phyloP scores from a whole-genome alignment of 208 protist species.

The Phytomonas sp. region DNA sequence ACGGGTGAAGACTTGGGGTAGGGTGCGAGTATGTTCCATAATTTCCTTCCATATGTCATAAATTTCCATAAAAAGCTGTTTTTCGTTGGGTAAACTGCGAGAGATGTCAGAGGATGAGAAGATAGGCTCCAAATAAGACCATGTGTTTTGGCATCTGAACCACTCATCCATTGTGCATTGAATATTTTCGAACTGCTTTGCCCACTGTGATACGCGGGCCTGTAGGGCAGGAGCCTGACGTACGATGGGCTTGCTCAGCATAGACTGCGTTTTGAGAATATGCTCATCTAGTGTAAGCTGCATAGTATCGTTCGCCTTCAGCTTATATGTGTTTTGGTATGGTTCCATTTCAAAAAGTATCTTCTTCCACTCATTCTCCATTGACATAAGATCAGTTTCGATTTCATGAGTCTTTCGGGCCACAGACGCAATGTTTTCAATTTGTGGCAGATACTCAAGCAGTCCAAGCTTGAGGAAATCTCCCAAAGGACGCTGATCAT shows the following conservation, averaged over 20 bases:
- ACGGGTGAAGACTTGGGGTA: conserved; percentile 80
- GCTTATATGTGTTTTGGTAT: conserved; percentile 90
- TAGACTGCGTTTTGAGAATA: conserved; percentile 94
- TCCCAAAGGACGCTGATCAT: conserved; percentile 69
- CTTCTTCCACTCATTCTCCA: conserved; percentile 92
- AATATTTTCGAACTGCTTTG: conserved; percentile 87
- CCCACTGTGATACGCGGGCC: conserved; percentile 87
- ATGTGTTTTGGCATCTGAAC: conserved; percentile 93
- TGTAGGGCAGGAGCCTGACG: conserved; percentile 85
- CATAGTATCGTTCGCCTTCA: conserved; percentile 90
- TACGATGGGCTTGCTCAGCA: conserved; percentile 91
- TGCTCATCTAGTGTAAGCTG: conserved; percentile 94
- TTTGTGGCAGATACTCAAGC: conserved; percentile 68
- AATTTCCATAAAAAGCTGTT: conserved; percentile 88
- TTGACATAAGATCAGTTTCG: conserved; percentile 88
- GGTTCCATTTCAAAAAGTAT: conserved; percentile 90
- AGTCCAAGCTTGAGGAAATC: conserved; percentile 86
- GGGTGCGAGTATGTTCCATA: conserved; percentile 86
- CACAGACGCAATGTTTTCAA: conserved; percentile 81
- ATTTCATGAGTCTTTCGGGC: conserved; percentile 89
- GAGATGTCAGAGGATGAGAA: conserved; percentile 95
- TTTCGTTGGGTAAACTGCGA: conserved; percentile 93
- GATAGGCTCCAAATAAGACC: conserved; percentile 96
- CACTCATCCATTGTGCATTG: conserved; percentile 94
- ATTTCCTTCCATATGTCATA: conserved; percentile 91